A percentile compares a stretch with the other conserved stretches of the same genome.
Conservation (phyloP, 2,329 filamentous ascomycete genomes). For the Talaromyces sp. region DNA sequence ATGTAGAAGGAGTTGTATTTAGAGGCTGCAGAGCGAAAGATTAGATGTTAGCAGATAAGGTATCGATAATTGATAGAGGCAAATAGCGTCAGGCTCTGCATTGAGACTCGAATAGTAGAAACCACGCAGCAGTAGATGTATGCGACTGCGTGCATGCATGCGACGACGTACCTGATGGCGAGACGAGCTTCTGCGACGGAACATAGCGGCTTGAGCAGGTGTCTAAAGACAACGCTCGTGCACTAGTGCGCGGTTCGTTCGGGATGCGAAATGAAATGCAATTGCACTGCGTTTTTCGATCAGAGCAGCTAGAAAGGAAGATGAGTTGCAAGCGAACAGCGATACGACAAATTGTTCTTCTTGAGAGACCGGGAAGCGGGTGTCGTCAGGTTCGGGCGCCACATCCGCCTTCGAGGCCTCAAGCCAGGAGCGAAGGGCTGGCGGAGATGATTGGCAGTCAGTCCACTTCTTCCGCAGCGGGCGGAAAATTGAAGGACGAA, state of each 20-base stretch:
- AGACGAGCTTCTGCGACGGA: constrained; percentile 21
- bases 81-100: background rate
- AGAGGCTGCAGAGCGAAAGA: constrained; percentile 46
- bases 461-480: background rate
- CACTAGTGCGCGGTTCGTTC: constrained; percentile 6
- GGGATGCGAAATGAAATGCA: background rate
- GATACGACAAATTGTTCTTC: background rate
- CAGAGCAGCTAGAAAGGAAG: background rate
- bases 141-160: background rate
- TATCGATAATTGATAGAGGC: constrained; percentile 13
- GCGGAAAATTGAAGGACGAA: background rate
- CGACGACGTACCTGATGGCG: constrained; percentile 19
- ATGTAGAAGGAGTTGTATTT: constrained; percentile 63
- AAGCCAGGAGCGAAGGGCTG: background rate
- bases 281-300: background rate
- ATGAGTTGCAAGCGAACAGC: background rate
- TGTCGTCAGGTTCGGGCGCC: constrained; percentile 14
- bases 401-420: constrained; percentile 10
- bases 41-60: constrained; percentile 17
- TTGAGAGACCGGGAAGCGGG: constrained; percentile 5
- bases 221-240: constrained; percentile 10
- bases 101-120: background rate
- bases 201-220: constrained; percentile 17
- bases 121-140: background rate
- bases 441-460: background rate